phyloP scores from a whole-genome alignment of 2,329 filamentous ascomycete species.

The Cercospora sesami region DNA sequence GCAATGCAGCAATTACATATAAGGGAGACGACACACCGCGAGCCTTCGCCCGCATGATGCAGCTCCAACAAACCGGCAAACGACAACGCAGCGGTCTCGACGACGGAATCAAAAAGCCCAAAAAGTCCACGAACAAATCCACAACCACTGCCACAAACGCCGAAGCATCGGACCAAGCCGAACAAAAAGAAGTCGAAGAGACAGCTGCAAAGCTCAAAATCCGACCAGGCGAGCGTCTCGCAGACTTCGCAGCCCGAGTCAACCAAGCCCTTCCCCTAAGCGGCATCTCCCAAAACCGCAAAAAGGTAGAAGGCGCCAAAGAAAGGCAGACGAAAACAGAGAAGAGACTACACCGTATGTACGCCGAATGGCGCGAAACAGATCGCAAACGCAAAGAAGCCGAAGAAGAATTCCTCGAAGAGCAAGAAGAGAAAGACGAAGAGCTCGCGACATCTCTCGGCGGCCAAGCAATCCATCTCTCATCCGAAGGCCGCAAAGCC shows the following conservation, averaged over 20 bases:
- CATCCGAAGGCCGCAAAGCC: slow-evolving; percentile 54
- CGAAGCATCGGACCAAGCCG: background rate
- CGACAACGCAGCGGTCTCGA: slow-evolving; percentile 66
- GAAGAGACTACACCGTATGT: slow-evolving; percentile 67
- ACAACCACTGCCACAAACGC: slow-evolving; percentile 8
- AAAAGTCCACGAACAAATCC: slow-evolving; percentile 26
- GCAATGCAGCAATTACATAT: slow-evolving; percentile 47
- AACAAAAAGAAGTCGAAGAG: slow-evolving; percentile 3
- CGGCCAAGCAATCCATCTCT: slow-evolving; percentile 63
- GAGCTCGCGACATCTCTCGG: slow-evolving; percentile 63
- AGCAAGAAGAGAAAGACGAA: slow-evolving; percentile 64
- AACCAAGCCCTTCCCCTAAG: slow-evolving; percentile 78
- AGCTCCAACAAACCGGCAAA: slow-evolving; percentile 61
- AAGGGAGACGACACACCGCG: slow-evolving; percentile 78
- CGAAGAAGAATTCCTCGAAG: slow-evolving; percentile 68
- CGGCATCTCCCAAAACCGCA: slow-evolving; percentile 62
- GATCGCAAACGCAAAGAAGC: slow-evolving; percentile 75
- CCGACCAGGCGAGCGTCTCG: slow-evolving; percentile 76
- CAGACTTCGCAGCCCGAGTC: slow-evolving; percentile 79
- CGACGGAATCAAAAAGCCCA: slow-evolving; percentile 58
- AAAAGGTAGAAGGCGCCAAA: slow-evolving; percentile 65
- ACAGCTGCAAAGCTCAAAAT: slow-evolving; percentile 62
- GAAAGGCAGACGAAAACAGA: slow-evolving; percentile 77
- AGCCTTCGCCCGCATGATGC: slow-evolving; percentile 84
- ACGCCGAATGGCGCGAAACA: slow-evolving; percentile 67